Evolutionary conservation across 2,329 filamentous ascomycete species (phyloP).

Genomic region (Trichothecium roseum): DNA sequence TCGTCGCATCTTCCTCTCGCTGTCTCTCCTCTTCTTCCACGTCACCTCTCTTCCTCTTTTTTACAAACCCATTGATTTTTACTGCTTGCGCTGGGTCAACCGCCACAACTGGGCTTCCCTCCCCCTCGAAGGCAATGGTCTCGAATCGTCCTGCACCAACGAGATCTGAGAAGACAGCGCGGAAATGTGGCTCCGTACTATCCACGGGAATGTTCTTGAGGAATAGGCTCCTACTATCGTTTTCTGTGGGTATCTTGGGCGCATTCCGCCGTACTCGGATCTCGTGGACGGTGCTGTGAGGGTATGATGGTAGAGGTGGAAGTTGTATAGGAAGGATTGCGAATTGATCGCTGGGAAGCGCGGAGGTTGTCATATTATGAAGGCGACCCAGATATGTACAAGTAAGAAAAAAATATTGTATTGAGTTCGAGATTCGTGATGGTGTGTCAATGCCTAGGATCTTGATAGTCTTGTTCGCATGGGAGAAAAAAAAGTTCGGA

Average conservation of each 20-base stretch:
- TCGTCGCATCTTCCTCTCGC: constrained; percentile 44
- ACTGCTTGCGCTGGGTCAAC: constrained; percentile 39
- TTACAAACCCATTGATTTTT: constrained; percentile 23
- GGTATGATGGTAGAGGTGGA: constrained; percentile 51
- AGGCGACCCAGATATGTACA: not conserved
- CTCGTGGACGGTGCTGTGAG: constrained; percentile 60
- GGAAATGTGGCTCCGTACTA: constrained; percentile 66
- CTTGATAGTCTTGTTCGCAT: not conserved
- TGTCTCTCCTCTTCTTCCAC: constrained; percentile 45
- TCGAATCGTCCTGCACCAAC: constrained; percentile 74
- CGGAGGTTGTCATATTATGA: constrained; percentile 16
- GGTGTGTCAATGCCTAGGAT: not conserved
- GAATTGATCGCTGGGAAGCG: constrained; percentile 42
- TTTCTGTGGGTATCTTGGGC: constrained; percentile 63
- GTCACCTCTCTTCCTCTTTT: constrained; percentile 30
- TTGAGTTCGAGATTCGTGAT: not conserved
- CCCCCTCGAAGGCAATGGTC: constrained; percentile 61
- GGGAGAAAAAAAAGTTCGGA: not conserved
- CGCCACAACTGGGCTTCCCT: constrained; percentile 30
- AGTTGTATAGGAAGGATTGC: constrained; percentile 58
- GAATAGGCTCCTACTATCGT: constrained; percentile 74
- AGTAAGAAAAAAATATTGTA: no score
- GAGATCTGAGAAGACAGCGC: constrained; percentile 62
- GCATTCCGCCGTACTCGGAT: constrained; percentile 78
- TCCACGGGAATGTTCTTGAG: constrained; percentile 84